Conservation (phyloP, 139 green algal species). For the Chlorella ohadii region DNA sequence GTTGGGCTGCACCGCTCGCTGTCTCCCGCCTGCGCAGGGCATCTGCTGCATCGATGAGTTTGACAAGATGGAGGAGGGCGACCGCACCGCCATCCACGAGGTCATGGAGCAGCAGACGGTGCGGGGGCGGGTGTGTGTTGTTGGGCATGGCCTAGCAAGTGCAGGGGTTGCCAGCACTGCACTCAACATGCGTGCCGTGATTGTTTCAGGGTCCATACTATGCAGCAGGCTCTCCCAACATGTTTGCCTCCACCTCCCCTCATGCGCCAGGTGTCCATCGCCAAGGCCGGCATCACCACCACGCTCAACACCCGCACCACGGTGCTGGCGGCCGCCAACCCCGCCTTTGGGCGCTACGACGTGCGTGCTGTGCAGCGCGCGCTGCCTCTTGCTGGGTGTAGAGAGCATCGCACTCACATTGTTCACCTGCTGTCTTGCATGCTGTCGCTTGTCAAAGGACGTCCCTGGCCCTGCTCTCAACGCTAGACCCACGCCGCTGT, state of each 20-base stretch:
- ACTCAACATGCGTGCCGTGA: too few relatives aligned
- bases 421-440: too few relatives aligned
- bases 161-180: too few relatives aligned
- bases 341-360: conserved; percentile 96
- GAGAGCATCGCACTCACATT: too few relatives aligned
- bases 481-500: too few relatives aligned
- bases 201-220: too few relatives aligned
- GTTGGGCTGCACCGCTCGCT: neutral
- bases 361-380: conserved; percentile 13
- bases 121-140: neutral
- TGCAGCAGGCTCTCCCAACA: too few relatives aligned
- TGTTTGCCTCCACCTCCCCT: neutral
- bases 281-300: conserved; percentile 99
- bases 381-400: too few relatives aligned
- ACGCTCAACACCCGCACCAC: conserved; percentile 98
- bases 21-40: conserved; percentile 47
- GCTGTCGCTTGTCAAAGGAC: too few relatives aligned
- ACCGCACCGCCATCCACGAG: conserved; percentile 99
- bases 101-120: conserved; percentile 99
- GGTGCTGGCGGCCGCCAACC: conserved; percentile 97
- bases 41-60: conserved; percentile 99
- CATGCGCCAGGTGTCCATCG: conserved; percentile 78
- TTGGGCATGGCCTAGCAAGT: neutral
- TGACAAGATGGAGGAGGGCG: conserved; percentile 99
- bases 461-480: too few relatives aligned